phyloP scores from a whole-genome alignment of 805 yeast genomes.

The Candida vartiovaarae region DNA sequence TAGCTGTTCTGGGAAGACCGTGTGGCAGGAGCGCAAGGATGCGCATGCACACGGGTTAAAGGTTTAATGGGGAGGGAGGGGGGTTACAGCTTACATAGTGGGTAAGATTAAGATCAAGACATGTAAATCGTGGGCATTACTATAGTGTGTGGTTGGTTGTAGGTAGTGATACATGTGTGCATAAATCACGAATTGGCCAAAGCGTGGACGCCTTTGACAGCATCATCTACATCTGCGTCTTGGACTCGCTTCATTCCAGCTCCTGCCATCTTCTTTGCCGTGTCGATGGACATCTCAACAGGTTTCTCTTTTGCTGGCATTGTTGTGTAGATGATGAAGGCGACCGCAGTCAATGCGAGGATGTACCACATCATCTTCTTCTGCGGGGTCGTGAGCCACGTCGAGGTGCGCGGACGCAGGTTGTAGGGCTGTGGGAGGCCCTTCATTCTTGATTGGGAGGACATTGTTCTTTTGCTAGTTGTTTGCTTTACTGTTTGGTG shows the following conservation, averaged over 20 bases:
- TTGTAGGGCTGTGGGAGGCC: constrained; percentile 40
- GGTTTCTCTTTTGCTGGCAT: constrained; percentile 21
- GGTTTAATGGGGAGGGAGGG: constrained; percentile 6
- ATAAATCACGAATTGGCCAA: no score
- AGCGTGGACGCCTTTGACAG: no score
- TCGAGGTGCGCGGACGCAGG: constrained; percentile 23
- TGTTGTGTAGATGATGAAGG: constrained; percentile 24
- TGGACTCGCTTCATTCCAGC: not conserved
- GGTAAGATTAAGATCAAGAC: no score
- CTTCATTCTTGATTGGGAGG: constrained; percentile 25
- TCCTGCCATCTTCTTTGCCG: constrained; percentile 2
- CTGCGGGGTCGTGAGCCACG: constrained; percentile 39
- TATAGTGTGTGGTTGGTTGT: no score
- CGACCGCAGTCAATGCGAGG: constrained; percentile 27
- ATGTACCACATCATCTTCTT: constrained; percentile 36
- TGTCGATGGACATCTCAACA: constrained; percentile 22
- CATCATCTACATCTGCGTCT: no score
- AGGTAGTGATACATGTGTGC: no score
- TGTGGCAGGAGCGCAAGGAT: constrained; percentile 90
- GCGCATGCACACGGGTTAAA: constrained; percentile 55
- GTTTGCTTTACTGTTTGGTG: not conserved
- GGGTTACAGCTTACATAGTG: no score
- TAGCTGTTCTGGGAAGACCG: constrained; percentile 89
- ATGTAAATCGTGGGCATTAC: no score
- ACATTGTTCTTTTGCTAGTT: constrained; percentile 3